Conservation (phyloP, 495 filamentous ascomycete species). For the Tuber magnatum region DNA sequence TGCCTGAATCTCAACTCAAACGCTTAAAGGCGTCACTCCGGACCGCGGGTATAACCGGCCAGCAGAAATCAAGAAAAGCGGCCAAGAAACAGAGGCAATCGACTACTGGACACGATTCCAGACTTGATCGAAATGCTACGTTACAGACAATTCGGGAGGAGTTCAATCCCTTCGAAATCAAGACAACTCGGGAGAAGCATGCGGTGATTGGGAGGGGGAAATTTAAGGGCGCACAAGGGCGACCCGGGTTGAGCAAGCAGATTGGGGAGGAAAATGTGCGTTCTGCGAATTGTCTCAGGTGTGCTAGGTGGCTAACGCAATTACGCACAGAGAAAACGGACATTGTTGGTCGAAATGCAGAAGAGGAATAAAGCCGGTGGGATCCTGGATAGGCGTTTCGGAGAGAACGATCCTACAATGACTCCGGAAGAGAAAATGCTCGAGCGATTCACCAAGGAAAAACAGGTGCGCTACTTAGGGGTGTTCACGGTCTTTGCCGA, state of each 20-base stretch:
- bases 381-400: slow-evolving; percentile 86
- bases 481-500: slow-evolving; percentile 42
- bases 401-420: slow-evolving; percentile 91
- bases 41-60: slow-evolving; percentile 78
- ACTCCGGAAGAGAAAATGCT: slow-evolving; percentile 88
- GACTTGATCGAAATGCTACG: slow-evolving; percentile 63
- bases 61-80: slow-evolving; percentile 86
- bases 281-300: slow-evolving; percentile 16
- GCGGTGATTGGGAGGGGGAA: slow-evolving; percentile 43
- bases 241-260: slow-evolving; percentile 78
- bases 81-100: slow-evolving; percentile 64
- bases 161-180: slow-evolving; percentile 96
- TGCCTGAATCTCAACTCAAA: slow-evolving; percentile 94
- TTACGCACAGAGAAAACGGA: slow-evolving; percentile 46
- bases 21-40: slow-evolving; percentile 82
- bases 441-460: slow-evolving; percentile 80
- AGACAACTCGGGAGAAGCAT: slow-evolving; percentile 48
- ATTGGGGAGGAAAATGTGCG: slow-evolving; percentile 76
- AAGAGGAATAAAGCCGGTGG: slow-evolving; percentile 81
- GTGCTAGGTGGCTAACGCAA: background rate
- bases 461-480: slow-evolving; percentile 62
- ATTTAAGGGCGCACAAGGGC: slow-evolving; percentile 52
- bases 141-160: slow-evolving; percentile 79
- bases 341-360: slow-evolving; percentile 78
- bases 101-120: slow-evolving; percentile 56